Percentiles rank a stretch among this genome's conserved stretches.
These are phyloP conservation scores for Filobasidium floriforme DNA, from an alignment of 768 basidiomycete genomes.

Conservation along the genomic window DNA sequence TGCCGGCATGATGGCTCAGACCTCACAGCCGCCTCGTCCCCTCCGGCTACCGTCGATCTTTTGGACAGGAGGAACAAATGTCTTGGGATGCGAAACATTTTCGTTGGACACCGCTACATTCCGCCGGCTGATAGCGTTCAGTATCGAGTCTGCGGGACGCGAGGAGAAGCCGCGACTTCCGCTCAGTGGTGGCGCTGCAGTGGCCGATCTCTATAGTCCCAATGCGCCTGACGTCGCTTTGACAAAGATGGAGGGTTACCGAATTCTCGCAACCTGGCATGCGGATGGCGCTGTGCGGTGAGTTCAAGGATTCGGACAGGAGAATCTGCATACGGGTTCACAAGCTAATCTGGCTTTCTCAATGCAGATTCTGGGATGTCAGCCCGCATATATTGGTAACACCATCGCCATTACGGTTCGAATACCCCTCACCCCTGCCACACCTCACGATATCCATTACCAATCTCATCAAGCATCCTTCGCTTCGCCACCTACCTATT, in stretches of 20 bases:
- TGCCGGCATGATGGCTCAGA: conserved; percentile 18
- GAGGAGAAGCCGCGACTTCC: conserved; percentile 49
- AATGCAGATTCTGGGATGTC: conserved; percentile 59
- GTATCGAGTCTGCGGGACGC: conserved; percentile 52
- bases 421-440: conserved; percentile 61
- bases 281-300: conserved; percentile 54
- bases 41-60: conserved; percentile 38
- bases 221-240: conserved; percentile 42
- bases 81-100: conserved; percentile 38
- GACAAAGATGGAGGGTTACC: conserved; percentile 50
- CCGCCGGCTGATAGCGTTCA: conserved; percentile 44
- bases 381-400: conserved; percentile 60
- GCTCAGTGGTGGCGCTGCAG: conserved; percentile 35
- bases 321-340: too few species aligned
- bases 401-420: conserved; percentile 53
- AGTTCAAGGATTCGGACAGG: too few species aligned
- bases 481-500: conserved; percentile 34
- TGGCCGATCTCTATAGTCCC: conserved; percentile 34
- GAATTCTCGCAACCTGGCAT: conserved; percentile 60
- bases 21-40: conserved; percentile 25
- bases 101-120: conserved; percentile 48
- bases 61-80: conserved; percentile 39
- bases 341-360: not conserved
- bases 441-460: conserved; percentile 58
- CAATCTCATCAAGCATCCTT: conserved; percentile 47